Evolutionary conservation across 177 flowering plant genomes (phyloP).

Genomic region (Vitis hybrid): DNA sequence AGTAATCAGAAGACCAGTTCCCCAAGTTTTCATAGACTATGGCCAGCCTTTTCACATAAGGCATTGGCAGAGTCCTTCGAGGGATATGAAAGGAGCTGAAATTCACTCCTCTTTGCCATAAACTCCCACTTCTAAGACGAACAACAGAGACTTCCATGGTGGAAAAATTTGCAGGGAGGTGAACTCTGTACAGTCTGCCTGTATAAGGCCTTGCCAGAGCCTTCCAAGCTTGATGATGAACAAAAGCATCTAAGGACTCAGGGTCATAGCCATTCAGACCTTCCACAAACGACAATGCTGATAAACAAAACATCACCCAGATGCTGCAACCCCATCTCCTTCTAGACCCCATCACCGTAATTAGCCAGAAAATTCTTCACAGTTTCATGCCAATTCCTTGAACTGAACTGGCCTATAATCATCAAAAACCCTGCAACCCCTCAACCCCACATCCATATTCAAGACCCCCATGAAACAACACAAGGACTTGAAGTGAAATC

Average conservation of each 20-base stretch:
- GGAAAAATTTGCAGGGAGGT: conserved; percentile 48
- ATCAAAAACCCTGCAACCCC: too few species aligned
- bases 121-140: conserved; percentile 35
- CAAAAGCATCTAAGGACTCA: conserved; percentile 30
- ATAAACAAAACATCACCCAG: conserved; percentile 10
- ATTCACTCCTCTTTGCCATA: conserved; percentile 52
- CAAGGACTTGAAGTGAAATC: too few species aligned
- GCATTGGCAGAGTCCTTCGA: conserved; percentile 32
- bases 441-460: too few species aligned
- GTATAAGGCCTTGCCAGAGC: conserved; percentile 22
- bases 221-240: conserved; percentile 30
- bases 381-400: conserved; percentile 9
- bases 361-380: conserved; percentile 1
- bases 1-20: conserved; percentile 49
- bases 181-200: conserved; percentile 31
- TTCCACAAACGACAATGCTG: conserved; percentile 5
- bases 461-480: too few species aligned
- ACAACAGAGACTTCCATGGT: conserved; percentile 41
- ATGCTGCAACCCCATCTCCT: conserved; percentile 13
- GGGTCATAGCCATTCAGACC: conserved; percentile 8
- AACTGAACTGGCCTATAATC: background rate
- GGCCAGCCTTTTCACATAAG: conserved; percentile 41
- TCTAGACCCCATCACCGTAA: conserved; percentile 28
- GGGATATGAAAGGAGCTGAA: conserved; percentile 37
- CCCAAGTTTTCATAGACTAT: conserved; percentile 51